Base-by-base conservation (phyloP, 1,139 yeast genomes). In the Suzukiozyma palmioleophila region DNA sequence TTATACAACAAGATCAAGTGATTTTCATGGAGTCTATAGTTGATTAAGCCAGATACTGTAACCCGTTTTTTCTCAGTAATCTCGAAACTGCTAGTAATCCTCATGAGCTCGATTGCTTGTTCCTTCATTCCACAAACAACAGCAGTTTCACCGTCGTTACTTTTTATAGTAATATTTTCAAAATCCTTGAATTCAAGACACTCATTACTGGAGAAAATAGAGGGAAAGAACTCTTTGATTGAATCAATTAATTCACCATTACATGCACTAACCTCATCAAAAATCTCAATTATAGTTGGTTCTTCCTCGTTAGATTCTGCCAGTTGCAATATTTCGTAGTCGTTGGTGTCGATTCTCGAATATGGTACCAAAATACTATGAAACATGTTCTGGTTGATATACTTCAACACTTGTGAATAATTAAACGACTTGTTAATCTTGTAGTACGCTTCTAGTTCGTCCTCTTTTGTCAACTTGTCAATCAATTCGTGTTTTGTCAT, bases 401-500 rank as follows among this genome's bases (percentile, higher is more conserved):
- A 70, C 22, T 54, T 52, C 41, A 68, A 51, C 4, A 70, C 49
- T 32, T 59, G 60, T 2, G 59, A 45, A 29, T 51, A 54, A 35
- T 60, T 56, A 46, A 52, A 54, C 15, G 52, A 46, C 12, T 45
- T 53, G 22, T 50, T 49, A 38, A 33, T 8, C 15, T 41, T 44
- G 14, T 25, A 26, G 36, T 56, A 57, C 1, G 62, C 46, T 15
- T 56, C 60, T 26, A 60, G 56, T 37, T 66, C 69, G 35, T 66
- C 69, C 38, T 64, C 69, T 37, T 60, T 63, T 2, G 59, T 41
- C n/a, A 70, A 50, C 32, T 60, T 59, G 38, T 68, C 74, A 14
- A 70, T 54, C 7, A 69, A 51, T 36, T 60, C 63, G 11, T 49
- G 51, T 44, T 66, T 65, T 11, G 72, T 43, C 83, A 84, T 81